phyloP scores from a whole-genome alignment of 1,139 yeast genomes.

The Geotrichum bryndzae region DNA sequence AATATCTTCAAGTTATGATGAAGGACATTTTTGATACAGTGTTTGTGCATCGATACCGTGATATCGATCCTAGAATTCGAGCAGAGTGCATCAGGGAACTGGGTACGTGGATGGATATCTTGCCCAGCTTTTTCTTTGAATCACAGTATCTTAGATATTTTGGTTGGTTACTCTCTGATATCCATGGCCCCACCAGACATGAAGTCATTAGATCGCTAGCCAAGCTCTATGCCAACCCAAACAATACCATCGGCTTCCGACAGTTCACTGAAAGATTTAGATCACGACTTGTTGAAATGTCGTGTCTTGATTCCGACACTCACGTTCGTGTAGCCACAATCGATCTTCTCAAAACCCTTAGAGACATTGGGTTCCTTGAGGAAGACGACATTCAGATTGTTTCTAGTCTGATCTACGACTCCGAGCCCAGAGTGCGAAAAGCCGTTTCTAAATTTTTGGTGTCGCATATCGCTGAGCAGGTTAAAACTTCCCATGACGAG shows the following conservation, averaged over 20 bases:
- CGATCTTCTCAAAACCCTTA: constrained; percentile 50
- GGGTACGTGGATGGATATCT: constrained; percentile 61
- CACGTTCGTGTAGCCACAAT: constrained; percentile 51
- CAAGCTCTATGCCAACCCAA: constrained; percentile 43
- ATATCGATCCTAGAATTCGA: constrained; percentile 67
- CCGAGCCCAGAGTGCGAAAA: constrained; percentile 33
- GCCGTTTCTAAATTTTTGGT: constrained; percentile 29
- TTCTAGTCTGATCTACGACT: constrained; percentile 44
- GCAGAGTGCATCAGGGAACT: constrained; percentile 58
- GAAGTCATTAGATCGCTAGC: constrained; percentile 57
- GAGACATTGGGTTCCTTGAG: constrained; percentile 57
- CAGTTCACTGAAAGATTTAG: constrained; percentile 71
- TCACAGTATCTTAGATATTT: constrained; percentile 65
- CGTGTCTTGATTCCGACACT: constrained; percentile 46
- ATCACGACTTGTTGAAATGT: constrained; percentile 58
- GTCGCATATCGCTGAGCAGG: constrained; percentile 23
- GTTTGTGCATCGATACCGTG: constrained; percentile 74
- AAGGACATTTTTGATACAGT: constrained; percentile 62
- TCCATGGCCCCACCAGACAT: constrained; percentile 51
- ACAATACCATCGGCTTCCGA: constrained; percentile 45
- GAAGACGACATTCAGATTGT: constrained; percentile 43
- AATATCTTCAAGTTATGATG: constrained; percentile 50
- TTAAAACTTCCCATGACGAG: constrained; percentile 17
- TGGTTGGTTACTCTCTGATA: constrained; percentile 81
- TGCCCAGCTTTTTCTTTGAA: constrained; percentile 67